A percentile compares a stretch with the other conserved stretches of the same genome.
phyloP scores from a whole-genome alignment of 495 filamentous ascomycete genomes.

The Niebla homalea region DNA sequence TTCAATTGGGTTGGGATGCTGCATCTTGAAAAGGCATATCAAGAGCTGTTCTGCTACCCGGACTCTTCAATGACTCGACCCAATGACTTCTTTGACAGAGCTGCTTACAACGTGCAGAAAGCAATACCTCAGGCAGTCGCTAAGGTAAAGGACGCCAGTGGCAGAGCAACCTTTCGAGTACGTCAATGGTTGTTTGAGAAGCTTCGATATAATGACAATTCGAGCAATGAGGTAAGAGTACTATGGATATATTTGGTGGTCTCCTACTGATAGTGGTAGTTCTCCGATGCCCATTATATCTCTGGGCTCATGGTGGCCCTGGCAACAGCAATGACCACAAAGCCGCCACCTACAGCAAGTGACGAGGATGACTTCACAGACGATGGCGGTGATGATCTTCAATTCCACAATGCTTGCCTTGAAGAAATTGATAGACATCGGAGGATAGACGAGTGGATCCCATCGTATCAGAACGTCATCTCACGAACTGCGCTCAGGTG shows the following conservation, averaged over 20 bases:
- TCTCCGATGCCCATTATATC: slow-evolving; percentile 78
- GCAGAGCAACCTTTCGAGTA: slow-evolving; percentile 60
- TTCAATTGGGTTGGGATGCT: slow-evolving; percentile 66
- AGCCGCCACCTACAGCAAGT: slow-evolving; percentile 18
- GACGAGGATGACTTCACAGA: slow-evolving; percentile 20
- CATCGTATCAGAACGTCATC: slow-evolving; percentile 83
- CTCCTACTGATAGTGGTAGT: slow-evolving; percentile 25
- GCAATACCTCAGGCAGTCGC: slow-evolving; percentile 70
- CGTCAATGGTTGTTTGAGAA: slow-evolving; percentile 76
- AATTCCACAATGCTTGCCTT: slow-evolving; percentile 55
- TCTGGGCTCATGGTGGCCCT: slow-evolving; percentile 68
- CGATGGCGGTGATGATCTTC: slow-evolving; percentile 26
- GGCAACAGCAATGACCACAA: slow-evolving; percentile 58
- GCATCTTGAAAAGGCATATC: slow-evolving; percentile 73
- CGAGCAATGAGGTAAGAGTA: slow-evolving; percentile 52
- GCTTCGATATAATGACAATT: slow-evolving; percentile 86
- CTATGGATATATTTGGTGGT: not conserved
- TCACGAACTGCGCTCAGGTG: slow-evolving; percentile 72
- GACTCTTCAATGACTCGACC: slow-evolving; percentile 57
- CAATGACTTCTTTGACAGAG: slow-evolving; percentile 82
- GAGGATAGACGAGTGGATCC: slow-evolving; percentile 86
- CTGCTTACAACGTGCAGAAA: slow-evolving; percentile 67
- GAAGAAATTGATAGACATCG: slow-evolving; percentile 82
- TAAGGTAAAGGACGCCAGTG: slow-evolving; percentile 57
- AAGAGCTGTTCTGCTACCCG: slow-evolving; percentile 74